Percentiles rank a stretch among this genome's conserved stretches.
These are phyloP conservation scores for Penicillium arizonense DNA, from an alignment of 495 filamentous ascomycete species.

Conservation along the genomic window DNA sequence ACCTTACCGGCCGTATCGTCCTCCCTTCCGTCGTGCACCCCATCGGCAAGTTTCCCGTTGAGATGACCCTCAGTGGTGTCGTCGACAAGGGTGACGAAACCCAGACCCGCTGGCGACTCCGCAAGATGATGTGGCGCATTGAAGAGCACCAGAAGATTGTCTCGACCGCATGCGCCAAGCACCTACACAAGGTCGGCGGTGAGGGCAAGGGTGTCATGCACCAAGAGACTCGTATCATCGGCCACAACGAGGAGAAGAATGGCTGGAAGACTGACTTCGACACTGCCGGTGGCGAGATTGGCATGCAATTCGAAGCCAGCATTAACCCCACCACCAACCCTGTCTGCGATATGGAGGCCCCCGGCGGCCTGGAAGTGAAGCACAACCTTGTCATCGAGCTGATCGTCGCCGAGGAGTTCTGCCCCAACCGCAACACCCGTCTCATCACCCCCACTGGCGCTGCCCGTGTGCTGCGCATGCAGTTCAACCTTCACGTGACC, in stretches of 20 bases:
- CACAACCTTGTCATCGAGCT: conserved; percentile 90
- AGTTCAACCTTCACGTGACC: conserved; percentile 79
- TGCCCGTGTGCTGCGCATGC: conserved; percentile 89
- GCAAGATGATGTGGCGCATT: conserved; percentile 88
- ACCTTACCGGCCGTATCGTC: conserved; percentile 77
- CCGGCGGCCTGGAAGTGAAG: conserved; percentile 73
- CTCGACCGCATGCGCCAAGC: conserved; percentile 77
- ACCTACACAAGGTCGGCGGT: conserved; percentile 68
- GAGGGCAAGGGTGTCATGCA: conserved; percentile 75
- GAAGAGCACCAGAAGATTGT: conserved; percentile 81
- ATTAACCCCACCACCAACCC: conserved; percentile 61
- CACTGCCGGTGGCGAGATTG: conserved; percentile 66
- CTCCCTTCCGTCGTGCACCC: conserved; percentile 84
- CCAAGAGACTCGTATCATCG: conserved; percentile 73
- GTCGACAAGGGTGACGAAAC: conserved; percentile 60
- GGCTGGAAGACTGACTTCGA: conserved; percentile 98
- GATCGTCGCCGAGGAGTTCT: conserved; percentile 91
- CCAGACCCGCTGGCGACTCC: conserved; percentile 79
- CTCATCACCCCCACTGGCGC: conserved; percentile 83
- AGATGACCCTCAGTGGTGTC: conserved; percentile 77
- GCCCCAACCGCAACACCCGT: conserved; percentile 63
- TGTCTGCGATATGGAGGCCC: conserved; percentile 75
- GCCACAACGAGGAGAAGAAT: conserved; percentile 67
- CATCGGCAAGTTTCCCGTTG: conserved; percentile 76
- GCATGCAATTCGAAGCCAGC: conserved; percentile 75